Conservation (phyloP, 2,329 filamentous ascomycete genomes). For the Exophiala viscosa region DNA sequence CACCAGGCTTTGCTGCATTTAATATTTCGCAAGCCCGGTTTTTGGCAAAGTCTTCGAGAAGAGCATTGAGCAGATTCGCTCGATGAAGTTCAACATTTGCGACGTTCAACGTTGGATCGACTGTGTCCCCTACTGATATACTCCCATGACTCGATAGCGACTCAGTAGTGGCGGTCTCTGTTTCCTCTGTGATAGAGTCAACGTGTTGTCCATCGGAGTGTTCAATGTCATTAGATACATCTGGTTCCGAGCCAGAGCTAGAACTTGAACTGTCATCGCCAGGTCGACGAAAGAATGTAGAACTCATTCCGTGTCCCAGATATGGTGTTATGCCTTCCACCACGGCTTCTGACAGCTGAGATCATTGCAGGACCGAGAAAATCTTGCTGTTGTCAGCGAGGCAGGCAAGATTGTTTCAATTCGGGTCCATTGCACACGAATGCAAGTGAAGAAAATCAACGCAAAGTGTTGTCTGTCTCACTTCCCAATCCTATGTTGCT, state of each 20-base stretch:
- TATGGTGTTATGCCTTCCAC: background rate
- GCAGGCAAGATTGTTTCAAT: too few species aligned
- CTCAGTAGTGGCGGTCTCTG: slow-evolving; percentile 21
- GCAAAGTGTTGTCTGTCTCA: background rate
- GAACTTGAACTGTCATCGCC: slow-evolving; percentile 20
- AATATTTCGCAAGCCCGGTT: slow-evolving; percentile 44
- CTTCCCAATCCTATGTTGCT: background rate
- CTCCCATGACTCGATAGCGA: slow-evolving; percentile 23
- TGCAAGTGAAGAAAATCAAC: too few species aligned
- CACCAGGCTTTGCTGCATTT: slow-evolving; percentile 37
- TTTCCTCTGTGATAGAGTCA: slow-evolving; percentile 2
- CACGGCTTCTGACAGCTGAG: too few species aligned
- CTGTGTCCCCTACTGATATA: slow-evolving; percentile 16
- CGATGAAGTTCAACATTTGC: slow-evolving; percentile 22
- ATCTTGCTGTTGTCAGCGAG: too few species aligned
- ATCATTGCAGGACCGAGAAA: too few species aligned
- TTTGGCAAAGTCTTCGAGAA: slow-evolving; percentile 45
- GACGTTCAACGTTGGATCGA: slow-evolving; percentile 4
- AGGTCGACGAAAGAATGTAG: slow-evolving; percentile 24
- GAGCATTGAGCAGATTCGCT: slow-evolving; percentile 40
- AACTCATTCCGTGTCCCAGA: slow-evolving; percentile 15
- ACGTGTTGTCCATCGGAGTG: background rate
- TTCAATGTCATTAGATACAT: slow-evolving; percentile 8
- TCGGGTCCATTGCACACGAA: too few species aligned
- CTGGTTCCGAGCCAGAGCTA: slow-evolving; percentile 14